phyloP scores from a whole-genome alignment of 108 stramenopile genomes.

The Skeletonema grethae region DNA sequence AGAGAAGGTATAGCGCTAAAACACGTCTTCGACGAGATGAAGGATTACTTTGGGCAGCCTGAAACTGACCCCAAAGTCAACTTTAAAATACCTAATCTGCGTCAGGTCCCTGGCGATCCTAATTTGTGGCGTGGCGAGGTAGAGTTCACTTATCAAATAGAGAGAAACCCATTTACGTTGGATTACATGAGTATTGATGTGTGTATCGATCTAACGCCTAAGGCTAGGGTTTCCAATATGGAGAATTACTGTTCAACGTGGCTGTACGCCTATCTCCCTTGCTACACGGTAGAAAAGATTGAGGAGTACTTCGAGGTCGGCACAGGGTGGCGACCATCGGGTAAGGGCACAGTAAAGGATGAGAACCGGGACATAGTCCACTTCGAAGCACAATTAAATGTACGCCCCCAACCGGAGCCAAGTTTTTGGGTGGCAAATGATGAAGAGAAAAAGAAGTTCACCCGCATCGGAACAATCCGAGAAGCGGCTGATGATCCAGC shows the following conservation, averaged over 20 bases:
- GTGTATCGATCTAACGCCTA: background rate
- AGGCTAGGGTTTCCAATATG: background rate
- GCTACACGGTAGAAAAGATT: background rate
- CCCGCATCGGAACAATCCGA: background rate
- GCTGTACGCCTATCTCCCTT: background rate
- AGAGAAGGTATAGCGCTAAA: background rate
- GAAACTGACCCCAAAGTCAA: background rate
- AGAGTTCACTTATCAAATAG: background rate
- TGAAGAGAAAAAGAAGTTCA: background rate
- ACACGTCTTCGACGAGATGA: background rate
- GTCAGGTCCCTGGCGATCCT: background rate
- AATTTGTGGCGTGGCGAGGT: background rate
- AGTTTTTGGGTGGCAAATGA: background rate
- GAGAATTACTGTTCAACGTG: background rate
- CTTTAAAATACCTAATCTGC: background rate
- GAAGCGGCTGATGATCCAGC: background rate
- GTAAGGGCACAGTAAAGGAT: background rate
- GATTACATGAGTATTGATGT: constrained; percentile 6
- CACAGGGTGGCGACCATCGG: background rate
- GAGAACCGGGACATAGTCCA: background rate
- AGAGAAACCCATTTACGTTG: background rate
- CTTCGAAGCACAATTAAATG: background rate
- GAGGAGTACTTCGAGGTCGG: background rate
- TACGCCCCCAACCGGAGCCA: background rate
- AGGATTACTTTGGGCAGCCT: background rate